Evolutionary conservation across 805 yeast genomes (phyloP), one percentile per base, ranked within the genome.

Genomic region (Ogataea thermomethanolica): DNA sequence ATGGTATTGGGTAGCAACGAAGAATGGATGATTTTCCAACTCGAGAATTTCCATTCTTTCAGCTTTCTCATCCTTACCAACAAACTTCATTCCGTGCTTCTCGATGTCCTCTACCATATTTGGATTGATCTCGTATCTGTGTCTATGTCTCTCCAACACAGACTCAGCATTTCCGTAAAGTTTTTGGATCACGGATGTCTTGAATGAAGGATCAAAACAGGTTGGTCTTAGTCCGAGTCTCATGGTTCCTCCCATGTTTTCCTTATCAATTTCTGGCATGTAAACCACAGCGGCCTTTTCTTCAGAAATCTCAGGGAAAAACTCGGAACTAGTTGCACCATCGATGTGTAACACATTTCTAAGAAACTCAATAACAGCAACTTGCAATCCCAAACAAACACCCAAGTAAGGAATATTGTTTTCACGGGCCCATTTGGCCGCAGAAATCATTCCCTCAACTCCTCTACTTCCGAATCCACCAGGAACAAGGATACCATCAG

Each of bases 381-480:
- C 78, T 71, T 93, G 99, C 70, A 93, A 79, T 46, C 99, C 99
- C 43, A 93, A 76, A 69, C 99, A 93, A 48, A 93, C 95, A 64
- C 99, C 99, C 58, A 93, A 74, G 67, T 83, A 93, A 36, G 99
- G 99, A 44, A 88, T 77, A 58, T 83, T 77, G 70, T 88, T 88
- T 65, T 84, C 95, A 70, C 99, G 82, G n/a, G 99, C 99, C 84
- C 95, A 93, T 65, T 86, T 84, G 40, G 97, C 95, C 45, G 98
- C 99, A 27, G 86, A 70, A 61, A 93, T 74, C 99, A 93, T 93
- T 55, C 99, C 99, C 69, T 93, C 98, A 44, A 88, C 87, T 67
- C 99, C 99, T 66, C 99, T 83, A 35, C 79, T 67, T 44, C 99
- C 99, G 59, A 93, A 93, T 1, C 99, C 99, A 61, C 99, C 99